phyloP scores from a whole-genome alignment of 768 basidiomycete genomes.

The Coprinopsis strossmayeri region DNA sequence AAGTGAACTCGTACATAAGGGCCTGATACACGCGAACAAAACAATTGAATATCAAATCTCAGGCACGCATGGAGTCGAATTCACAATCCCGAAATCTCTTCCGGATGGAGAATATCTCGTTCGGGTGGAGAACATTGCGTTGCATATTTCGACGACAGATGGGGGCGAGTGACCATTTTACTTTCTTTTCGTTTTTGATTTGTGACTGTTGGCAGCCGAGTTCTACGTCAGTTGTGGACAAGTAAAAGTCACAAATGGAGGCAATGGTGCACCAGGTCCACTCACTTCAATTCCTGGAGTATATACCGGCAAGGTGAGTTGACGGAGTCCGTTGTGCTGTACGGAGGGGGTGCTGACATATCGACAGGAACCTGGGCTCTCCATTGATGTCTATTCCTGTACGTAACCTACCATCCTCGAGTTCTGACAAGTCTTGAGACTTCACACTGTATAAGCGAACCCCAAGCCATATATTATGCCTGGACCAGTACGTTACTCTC shows the following conservation, averaged over 20 bases:
- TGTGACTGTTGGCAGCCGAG: conserved; percentile 15
- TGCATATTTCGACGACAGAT: conserved; percentile 27
- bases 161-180: conserved; percentile 21
- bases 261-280: conserved; percentile 17
- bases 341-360: background rate
- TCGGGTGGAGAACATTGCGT: conserved; percentile 33
- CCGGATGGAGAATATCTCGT: conserved; percentile 33
- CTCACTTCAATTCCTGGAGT: conserved; percentile 22
- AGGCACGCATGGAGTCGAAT: conserved; percentile 17
- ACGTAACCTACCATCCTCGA: background rate
- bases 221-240: conserved; percentile 32
- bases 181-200: background rate
- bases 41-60: background rate
- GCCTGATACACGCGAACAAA: background rate
- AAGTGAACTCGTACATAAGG: conserved; percentile 2
- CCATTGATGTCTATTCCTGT: conserved; percentile 11
- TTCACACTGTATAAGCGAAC: conserved; percentile 1
- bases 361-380: conserved; percentile 9
- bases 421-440: background rate
- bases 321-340: background rate
- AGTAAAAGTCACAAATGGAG: conserved; percentile 29
- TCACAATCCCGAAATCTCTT: conserved; percentile 28
- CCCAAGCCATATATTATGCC: conserved; percentile 14
- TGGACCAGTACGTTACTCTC: conserved; percentile 12
- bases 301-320: conserved; percentile 19